These are phyloP conservation scores for Purpureocillium takamizusanense DNA, from an alignment of 2,329 filamentous ascomycete genomes.

Conservation along the genomic window DNA sequence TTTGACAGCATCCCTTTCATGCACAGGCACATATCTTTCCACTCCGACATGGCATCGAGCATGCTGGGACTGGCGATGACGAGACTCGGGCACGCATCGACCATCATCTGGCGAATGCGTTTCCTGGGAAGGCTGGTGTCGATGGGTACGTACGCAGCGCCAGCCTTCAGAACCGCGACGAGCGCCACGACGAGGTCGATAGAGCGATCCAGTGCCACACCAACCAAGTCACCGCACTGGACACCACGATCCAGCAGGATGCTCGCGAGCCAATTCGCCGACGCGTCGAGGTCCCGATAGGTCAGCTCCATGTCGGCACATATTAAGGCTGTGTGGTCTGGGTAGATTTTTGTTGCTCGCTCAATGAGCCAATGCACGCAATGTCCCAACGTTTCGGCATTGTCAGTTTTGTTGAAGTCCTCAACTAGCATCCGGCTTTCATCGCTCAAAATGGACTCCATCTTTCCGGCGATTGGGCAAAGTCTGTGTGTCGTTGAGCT, in stretches of 20 bases:
- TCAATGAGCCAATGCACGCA: conserved; percentile 4
- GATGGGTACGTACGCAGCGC: conserved; percentile 11
- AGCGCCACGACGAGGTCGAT: conserved; percentile 8
- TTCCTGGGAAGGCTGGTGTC: conserved; percentile 8
- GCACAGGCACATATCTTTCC: not conserved
- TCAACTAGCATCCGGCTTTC: too few species aligned
- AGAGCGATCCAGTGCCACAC: conserved; percentile 8
- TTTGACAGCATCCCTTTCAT: not conserved
- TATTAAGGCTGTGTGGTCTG: conserved; percentile 5
- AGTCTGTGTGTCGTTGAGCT: too few species aligned
- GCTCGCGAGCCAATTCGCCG: conserved; percentile 4
- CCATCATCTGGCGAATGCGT: conserved; percentile 10
- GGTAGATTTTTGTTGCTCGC: not conserved
- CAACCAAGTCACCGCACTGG: conserved; percentile 6
- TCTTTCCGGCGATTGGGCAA: too few species aligned
- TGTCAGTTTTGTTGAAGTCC: too few species aligned
- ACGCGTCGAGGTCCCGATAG: conserved; percentile 4
- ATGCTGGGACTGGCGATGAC: conserved; percentile 3
- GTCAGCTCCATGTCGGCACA: conserved; percentile 3
- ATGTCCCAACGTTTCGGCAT: not conserved
- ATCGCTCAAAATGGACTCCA: too few species aligned
- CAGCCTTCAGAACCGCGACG: conserved; percentile 8
- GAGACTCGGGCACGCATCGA: conserved; percentile 6
- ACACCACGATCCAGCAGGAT: conserved; percentile 3
- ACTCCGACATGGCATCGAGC: not conserved